A percentile compares a stretch with the other conserved stretches of the same genome.
Conservation (phyloP, 2,329 filamentous ascomycete species). For the Bertia moriformis region DNA sequence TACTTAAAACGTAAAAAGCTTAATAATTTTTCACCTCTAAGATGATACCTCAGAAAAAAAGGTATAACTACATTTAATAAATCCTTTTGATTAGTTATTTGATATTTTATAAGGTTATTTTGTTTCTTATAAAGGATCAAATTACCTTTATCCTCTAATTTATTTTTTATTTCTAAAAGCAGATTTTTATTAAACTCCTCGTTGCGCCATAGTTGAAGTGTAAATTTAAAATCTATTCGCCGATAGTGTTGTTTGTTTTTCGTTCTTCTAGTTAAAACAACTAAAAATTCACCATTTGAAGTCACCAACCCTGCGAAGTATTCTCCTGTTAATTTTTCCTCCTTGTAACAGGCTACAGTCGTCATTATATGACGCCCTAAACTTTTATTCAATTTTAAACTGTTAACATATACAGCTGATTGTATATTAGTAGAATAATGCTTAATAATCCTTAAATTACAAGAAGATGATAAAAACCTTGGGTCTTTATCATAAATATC, state of each 20-base stretch:
- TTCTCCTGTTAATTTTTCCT: not conserved
- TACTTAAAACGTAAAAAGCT: conserved; percentile 5
- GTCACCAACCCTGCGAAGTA: not conserved
- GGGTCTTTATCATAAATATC: not conserved
- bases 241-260: not conserved
- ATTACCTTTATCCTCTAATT: not conserved
- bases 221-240: not conserved
- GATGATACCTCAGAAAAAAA: conserved; percentile 2
- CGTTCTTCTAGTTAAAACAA: not conserved
- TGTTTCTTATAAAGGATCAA: not conserved
- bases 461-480: too few species aligned
- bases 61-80: not conserved
- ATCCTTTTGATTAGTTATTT: not conserved
- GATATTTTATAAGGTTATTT: not conserved
- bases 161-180: not conserved
- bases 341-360: not conserved
- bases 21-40: conserved; percentile 4
- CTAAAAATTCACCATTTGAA: not conserved
- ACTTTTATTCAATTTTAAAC: conserved; percentile 1
- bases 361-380: not conserved
- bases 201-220: not conserved
- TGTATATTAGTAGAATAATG: conserved; percentile 1
- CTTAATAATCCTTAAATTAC: not conserved
- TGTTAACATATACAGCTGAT: not conserved
- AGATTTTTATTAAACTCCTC: not conserved